Base-by-base conservation (phyloP, 805 yeast genomes). In the Candida sanyiensis region DNA sequence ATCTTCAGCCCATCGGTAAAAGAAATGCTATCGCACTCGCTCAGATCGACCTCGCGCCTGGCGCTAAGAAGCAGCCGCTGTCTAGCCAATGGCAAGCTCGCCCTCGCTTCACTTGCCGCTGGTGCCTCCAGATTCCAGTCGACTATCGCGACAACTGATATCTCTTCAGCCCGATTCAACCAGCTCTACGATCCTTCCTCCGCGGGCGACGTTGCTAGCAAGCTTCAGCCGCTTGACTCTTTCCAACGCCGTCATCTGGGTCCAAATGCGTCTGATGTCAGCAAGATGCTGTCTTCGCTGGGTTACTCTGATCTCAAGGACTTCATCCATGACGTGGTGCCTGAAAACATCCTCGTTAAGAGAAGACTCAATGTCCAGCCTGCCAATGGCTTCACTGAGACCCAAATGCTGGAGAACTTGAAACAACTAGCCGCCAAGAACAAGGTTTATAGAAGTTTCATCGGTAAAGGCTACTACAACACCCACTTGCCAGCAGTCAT, bases 391-490 rank as follows among this genome's bases (percentile, higher is more conserved):
- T 83, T 59, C 58, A 69, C 95, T 5, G 98, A 93, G 61, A 70
- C 81, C 42, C 82, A 87, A 59, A 80, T 90, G 81, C 60, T 86
- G 28, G 69, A 68, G 2, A 80, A 84, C 48, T 66, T 90, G 48
- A 68, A 73, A 43, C 65, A 69, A 38, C 67, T 93, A 37, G 96
- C 96, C 0, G 57, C 67, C 29, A 80, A 86, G 58, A 93, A 93
- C 67, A 75, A 75, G 52, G 70, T 83, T 25, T 73, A 74, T 47
- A 77, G 76, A 61, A 76, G 89, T 28, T 81, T 80, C 50, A 90
- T 93, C 43, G 98, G 98, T 46, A 84, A 85, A 59, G 98, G 98
- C 28, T 93, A 90, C 63, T 83, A 86, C 51, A 95, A 95, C 43
- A 90, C 97, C 1, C 69, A 75, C 37, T 67, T 86, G 33, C 98